Evolutionary conservation across 2,329 filamentous ascomycete species (phyloP).

Genomic region (Arthrinium puccinioides): DNA sequence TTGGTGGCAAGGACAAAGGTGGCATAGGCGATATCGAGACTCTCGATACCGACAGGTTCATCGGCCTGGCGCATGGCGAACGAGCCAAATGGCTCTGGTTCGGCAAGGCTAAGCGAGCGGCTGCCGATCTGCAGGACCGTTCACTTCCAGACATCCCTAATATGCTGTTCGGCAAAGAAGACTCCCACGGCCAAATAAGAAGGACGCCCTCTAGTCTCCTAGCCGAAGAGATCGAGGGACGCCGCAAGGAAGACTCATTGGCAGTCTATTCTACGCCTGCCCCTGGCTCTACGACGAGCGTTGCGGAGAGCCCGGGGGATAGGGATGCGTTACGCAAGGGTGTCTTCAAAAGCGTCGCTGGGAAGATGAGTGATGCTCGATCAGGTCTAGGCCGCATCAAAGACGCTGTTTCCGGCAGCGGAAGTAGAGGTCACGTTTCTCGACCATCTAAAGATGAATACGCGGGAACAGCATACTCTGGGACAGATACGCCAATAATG

Average conservation of each 20-base stretch:
- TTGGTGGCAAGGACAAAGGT: conserved; percentile 76
- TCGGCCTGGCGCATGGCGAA: conserved; percentile 71
- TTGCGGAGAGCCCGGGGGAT: conserved; percentile 41
- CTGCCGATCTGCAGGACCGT: conserved; percentile 36
- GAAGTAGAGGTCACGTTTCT: conserved; percentile 41
- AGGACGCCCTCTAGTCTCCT: conserved; percentile 42
- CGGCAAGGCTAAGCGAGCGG: conserved; percentile 71
- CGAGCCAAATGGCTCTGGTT: conserved; percentile 91
- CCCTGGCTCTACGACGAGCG: conserved; percentile 36
- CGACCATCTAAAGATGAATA: conserved; percentile 53
- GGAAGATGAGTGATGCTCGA: conserved; percentile 71
- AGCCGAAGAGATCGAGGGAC: conserved; percentile 43
- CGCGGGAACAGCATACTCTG: conserved; percentile 26
- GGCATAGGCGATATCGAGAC: conserved; percentile 92
- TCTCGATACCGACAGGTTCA: conserved; percentile 77
- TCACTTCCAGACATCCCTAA: conserved; percentile 37
- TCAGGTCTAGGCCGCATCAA: conserved; percentile 81
- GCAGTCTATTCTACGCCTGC: conserved; percentile 35
- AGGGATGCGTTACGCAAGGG: conserved; percentile 55
- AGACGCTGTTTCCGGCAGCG: conserved; percentile 62
- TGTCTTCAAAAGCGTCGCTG: conserved; percentile 73
- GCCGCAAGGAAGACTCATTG: conserved; percentile 37
- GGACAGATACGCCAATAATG: conserved; percentile 26
- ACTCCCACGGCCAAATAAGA: conserved; percentile 37
- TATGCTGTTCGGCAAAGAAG: conserved; percentile 51